phyloP scores from a whole-genome alignment of 208 protist species.

The Acanthamoeba polyphaga region DNA sequence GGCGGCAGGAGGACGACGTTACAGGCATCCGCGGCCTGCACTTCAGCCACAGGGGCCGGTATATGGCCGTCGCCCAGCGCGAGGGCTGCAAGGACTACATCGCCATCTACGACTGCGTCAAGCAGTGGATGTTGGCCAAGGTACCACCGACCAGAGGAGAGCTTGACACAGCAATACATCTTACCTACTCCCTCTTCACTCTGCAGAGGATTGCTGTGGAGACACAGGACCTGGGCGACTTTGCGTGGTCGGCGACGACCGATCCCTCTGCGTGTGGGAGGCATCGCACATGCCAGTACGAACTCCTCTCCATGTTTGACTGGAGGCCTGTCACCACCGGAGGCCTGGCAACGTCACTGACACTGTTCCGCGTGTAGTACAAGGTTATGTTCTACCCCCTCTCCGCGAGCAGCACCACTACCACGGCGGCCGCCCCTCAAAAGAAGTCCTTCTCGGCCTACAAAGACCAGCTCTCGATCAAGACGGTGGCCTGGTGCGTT shows the following conservation, averaged over 20 bases:
- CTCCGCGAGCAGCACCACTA: not conserved
- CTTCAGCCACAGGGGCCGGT: constrained; percentile 40
- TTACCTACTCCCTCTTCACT: not conserved
- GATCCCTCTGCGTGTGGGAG: constrained; percentile 43
- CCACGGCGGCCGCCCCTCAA: not conserved
- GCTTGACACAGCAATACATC: not conserved
- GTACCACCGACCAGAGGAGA: not conserved
- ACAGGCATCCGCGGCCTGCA: not conserved
- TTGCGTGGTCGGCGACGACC: constrained; percentile 38
- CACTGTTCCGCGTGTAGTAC: not conserved
- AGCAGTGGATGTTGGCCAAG: constrained; percentile 28
- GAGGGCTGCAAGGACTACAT: constrained; percentile 57
- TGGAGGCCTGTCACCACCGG: too few relatives aligned
- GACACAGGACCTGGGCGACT: constrained; percentile 27
- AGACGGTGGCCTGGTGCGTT: constrained; percentile 27
- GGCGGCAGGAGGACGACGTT: not conserved
- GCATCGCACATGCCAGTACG: constrained; percentile 11
- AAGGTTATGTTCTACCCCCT: constrained; percentile 62
- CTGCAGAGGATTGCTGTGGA: constrained; percentile 22
- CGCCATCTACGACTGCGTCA: constrained; percentile 35
- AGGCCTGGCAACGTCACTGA: too few relatives aligned
- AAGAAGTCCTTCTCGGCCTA: constrained; percentile 45
- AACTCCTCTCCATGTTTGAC: not conserved
- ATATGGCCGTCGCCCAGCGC: constrained; percentile 49
- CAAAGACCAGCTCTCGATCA: constrained; percentile 39